Percentiles rank a stretch among this genome's conserved stretches.
Evolutionary conservation across 139 green algal genomes (phyloP).

Genomic region (Gonium pectorale): DNA sequence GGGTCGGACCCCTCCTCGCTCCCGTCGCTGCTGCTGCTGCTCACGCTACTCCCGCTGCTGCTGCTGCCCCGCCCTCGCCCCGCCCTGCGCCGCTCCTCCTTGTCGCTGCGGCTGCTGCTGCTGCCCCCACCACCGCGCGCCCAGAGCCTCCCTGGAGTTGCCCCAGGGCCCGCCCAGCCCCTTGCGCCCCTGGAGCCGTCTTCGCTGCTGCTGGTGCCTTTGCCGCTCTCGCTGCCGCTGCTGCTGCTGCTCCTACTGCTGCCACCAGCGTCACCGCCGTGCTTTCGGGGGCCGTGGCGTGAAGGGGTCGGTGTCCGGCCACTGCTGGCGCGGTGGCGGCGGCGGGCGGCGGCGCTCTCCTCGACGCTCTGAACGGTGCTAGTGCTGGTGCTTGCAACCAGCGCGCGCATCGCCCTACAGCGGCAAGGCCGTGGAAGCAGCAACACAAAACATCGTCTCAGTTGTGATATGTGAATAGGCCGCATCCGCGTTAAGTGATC

Average conservation of each 20-base stretch:
- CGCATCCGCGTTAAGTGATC: too few relatives aligned
- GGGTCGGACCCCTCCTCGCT: neutral
- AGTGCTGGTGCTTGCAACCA: neutral
- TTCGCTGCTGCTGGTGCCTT: neutral
- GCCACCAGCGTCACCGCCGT: neutral
- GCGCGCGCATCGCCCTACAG: slow-evolving; percentile 28
- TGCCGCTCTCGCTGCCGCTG: neutral
- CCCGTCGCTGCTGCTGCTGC: neutral
- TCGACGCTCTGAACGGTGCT: neutral
- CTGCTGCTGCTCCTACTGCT: neutral
- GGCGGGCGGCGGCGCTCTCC: neutral
- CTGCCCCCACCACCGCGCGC: neutral
- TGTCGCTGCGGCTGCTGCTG: too few relatives aligned
- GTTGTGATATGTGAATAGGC: too few relatives aligned
- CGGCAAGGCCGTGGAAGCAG: too few relatives aligned
- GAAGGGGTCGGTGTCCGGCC: neutral
- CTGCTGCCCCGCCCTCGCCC: too few relatives aligned
- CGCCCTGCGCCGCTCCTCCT: too few relatives aligned
- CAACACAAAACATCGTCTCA: too few relatives aligned
- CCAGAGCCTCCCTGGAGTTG: slow-evolving; percentile 8
- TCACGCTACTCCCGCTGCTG: neutral
- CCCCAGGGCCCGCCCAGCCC: neutral
- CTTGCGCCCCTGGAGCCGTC: neutral
- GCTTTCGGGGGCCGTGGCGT: neutral
- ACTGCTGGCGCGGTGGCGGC: neutral